Evolutionary conservation across 257 asterid species (phyloP).

Genomic region (Petunia secreta): DNA sequence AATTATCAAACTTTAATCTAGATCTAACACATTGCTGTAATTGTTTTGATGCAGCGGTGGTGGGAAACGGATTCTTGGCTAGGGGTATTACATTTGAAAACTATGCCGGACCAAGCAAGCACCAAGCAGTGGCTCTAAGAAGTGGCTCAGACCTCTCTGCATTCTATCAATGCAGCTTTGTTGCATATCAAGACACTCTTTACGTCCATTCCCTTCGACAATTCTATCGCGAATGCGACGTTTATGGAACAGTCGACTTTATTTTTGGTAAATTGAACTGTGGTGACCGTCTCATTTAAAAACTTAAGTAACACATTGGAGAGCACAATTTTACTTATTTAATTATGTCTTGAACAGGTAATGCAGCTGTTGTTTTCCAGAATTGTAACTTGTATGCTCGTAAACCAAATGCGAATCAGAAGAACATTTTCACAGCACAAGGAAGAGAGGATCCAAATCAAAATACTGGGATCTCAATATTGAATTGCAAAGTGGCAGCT

Average conservation of each 20-base stretch:
- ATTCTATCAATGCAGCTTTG: constrained; percentile 83
- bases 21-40: no score
- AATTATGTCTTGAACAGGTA: constrained; percentile 7
- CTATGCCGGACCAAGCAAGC: constrained; percentile 87
- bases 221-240: constrained; percentile 80
- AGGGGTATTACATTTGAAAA: constrained; percentile 82
- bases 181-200: constrained; percentile 92
- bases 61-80: constrained; percentile 83
- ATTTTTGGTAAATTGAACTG: constrained; percentile 59
- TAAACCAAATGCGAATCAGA: constrained; percentile 60
- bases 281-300: neutral
- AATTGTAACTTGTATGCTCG: constrained; percentile 83
- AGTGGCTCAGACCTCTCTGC: constrained; percentile 83
- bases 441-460: constrained; percentile 93
- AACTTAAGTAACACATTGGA: neutral
- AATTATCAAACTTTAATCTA: no score
- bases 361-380: constrained; percentile 84
- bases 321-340: neutral
- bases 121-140: constrained; percentile 96
- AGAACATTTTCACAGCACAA: constrained; percentile 87
- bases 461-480: constrained; percentile 87
- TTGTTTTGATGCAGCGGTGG: constrained; percentile 54
- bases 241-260: constrained; percentile 91
- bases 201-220: constrained; percentile 91
- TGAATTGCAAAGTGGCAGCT: constrained; percentile 72